Evolutionary conservation across 805 yeast species (phyloP), one percentile per base, ranked within the genome.

Genomic region (Suhomyces xylopsoci): DNA sequence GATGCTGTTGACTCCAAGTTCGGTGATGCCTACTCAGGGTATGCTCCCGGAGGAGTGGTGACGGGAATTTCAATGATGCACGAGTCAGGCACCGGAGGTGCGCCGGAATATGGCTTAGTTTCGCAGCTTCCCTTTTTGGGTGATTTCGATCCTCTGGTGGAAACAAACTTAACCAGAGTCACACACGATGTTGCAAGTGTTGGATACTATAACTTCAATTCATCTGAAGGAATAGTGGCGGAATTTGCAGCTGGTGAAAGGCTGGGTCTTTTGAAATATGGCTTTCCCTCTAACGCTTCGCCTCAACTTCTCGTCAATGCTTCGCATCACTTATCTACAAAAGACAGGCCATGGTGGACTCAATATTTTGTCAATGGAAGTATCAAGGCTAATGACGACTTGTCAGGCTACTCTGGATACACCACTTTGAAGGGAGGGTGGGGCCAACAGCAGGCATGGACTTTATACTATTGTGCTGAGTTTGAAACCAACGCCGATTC

Each of bases 51-150:
- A 47, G 73, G 72, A 7, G 47, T 56, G 7, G 57, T 71, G n/a
- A 54, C 60, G 32, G 74, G 70, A 7, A 58, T 71, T 36, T 67
- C 73, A 1, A 64, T 70, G 70, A 63, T 71, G 68, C 77, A 71
- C 55, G 74, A 69, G 47, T 62, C 67, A 3, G 77, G 77, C 4
- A 70, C 73, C 3, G 77, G 76, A n/a, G 74, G 74, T 3, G 66
- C 74, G 5, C 74, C 75, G 1, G 63, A 67, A 40, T 69, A 69
- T 48, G 73, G 74, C 12, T 65, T 68, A 8, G 70, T 67, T 10
- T 57, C 70, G 2, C 73, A 68, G 51, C 50, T 70, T 17, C 71
- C 73, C 3, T 58, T 60, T 20, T 38, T 58, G 7, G 64, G 62
- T 10, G 51, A 51, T 0, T 50, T 60, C 40, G 60, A 62, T 49